Evolutionary conservation across 2,329 filamentous ascomycete species (phyloP).

Genomic region (Lachnellula cervina): DNA sequence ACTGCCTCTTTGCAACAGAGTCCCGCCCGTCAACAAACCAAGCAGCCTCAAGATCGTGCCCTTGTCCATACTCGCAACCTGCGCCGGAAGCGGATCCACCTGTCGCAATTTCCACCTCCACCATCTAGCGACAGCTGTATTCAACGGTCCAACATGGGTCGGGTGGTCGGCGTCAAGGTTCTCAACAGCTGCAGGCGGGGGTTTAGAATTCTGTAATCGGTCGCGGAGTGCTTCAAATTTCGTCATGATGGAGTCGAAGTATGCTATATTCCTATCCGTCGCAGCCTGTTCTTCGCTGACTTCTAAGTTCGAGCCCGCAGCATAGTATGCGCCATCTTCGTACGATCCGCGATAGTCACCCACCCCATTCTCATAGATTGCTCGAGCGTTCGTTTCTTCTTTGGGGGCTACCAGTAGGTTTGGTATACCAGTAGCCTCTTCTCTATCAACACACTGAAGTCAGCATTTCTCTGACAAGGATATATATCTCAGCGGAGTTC

Average conservation of each 20-base stretch:
- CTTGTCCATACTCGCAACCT: slow-evolving; percentile 62
- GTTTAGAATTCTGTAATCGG: slow-evolving; percentile 48
- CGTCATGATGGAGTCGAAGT: slow-evolving; percentile 59
- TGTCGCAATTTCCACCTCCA: slow-evolving; percentile 50
- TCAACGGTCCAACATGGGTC: slow-evolving; percentile 38
- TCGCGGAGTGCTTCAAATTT: slow-evolving; percentile 63
- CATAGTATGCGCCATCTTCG: slow-evolving; percentile 74
- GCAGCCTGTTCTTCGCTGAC: slow-evolving; percentile 20
- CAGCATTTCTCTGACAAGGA: slow-evolving; percentile 26
- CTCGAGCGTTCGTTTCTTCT: slow-evolving; percentile 33
- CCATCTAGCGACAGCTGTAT: slow-evolving; percentile 40
- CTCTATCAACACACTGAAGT: slow-evolving; percentile 48
- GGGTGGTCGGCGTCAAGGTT: slow-evolving; percentile 49
- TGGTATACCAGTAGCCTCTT: slow-evolving; percentile 70
- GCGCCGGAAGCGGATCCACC: slow-evolving; percentile 53
- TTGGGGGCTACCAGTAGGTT: slow-evolving; percentile 63
- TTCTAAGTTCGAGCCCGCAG: slow-evolving; percentile 41
- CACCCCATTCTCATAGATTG: slow-evolving; percentile 45
- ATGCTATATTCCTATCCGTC: slow-evolving; percentile 53
- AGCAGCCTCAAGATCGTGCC: slow-evolving; percentile 62
- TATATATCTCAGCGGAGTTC: slow-evolving; percentile 37
- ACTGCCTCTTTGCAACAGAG: slow-evolving; percentile 51
- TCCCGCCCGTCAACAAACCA: slow-evolving; percentile 58
- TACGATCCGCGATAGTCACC: slow-evolving; percentile 62
- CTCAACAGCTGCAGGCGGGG: slow-evolving; percentile 48